Conservation (phyloP, 2,329 filamentous ascomycete genomes). For the Ceratocystis cacaofunesta region DNA sequence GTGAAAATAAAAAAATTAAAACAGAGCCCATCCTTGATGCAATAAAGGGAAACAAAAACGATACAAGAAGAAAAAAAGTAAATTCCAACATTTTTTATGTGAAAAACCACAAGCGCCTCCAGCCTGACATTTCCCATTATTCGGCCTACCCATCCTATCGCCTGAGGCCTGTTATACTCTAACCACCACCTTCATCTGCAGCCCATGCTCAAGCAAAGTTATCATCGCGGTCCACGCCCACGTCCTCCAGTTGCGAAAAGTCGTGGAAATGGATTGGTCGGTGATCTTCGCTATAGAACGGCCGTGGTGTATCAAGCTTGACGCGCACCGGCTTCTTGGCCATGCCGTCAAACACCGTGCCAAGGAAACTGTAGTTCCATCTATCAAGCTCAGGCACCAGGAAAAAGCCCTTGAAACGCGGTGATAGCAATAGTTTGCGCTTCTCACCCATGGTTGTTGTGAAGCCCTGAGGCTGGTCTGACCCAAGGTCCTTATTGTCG, state of each 20-base stretch:
- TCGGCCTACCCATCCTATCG: background rate
- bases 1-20: background rate
- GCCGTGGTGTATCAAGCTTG: constrained; percentile 77
- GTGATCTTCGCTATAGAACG: constrained; percentile 88
- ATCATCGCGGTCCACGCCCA: constrained; percentile 85
- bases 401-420: constrained; percentile 92
- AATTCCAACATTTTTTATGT: background rate
- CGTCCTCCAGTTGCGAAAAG: constrained; percentile 93
- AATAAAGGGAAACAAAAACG: background rate
- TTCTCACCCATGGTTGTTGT: constrained; percentile 86
- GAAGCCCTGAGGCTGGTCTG: constrained; percentile 90
- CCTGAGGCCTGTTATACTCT: background rate
- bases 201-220: constrained; percentile 61
- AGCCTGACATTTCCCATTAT: background rate
- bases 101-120: background rate
- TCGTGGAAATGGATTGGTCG: constrained; percentile 91
- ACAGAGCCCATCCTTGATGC: background rate
- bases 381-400: constrained; percentile 75
- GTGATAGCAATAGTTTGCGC: constrained; percentile 81
- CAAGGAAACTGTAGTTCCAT: constrained; percentile 99
- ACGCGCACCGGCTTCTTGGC: constrained; percentile 87
- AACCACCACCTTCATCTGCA: background rate
- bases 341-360: constrained; percentile 67
- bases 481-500: constrained; percentile 84
- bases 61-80: background rate